Percentiles rank a stretch among this genome's conserved stretches.
Conservation (phyloP, 2,329 filamentous ascomycete genomes). For the Chrysoporthe austroafricana region DNA sequence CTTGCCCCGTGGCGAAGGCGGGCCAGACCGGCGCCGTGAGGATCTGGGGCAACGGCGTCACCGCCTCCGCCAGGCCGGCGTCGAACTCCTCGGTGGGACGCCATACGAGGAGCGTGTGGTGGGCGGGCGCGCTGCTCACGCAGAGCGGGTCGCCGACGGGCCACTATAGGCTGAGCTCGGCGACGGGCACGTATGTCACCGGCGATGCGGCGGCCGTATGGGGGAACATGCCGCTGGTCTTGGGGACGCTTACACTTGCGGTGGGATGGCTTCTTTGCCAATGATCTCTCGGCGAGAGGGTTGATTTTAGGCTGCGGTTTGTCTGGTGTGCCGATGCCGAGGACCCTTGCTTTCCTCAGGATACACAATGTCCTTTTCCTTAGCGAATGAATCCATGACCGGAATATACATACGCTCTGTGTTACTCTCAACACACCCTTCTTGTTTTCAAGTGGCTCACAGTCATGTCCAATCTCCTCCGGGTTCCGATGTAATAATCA, state of each 20-base stretch:
- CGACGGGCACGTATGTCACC: slow-evolving; percentile 5
- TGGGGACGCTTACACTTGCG: background rate
- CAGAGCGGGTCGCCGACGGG: slow-evolving; percentile 9
- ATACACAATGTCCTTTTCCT: background rate
- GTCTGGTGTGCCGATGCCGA: background rate
- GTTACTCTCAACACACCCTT: background rate
- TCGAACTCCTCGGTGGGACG: background rate
- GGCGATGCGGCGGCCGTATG: slow-evolving; percentile 16
- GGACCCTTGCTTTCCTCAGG: background rate
- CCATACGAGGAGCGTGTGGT: background rate
- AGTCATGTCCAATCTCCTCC: background rate
- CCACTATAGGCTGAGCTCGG: background rate
- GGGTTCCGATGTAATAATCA: background rate
- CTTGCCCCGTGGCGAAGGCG: slow-evolving; percentile 41
- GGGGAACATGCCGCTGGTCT: slow-evolving; percentile 11
- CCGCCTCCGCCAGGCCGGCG: slow-evolving; percentile 33
- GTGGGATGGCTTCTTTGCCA: slow-evolving; percentile 8
- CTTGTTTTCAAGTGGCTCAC: background rate
- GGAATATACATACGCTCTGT: background rate
- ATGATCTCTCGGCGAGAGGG: background rate
- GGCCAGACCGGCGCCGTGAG: slow-evolving; percentile 37
- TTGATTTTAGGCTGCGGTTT: background rate
- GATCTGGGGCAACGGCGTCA: slow-evolving; percentile 43
- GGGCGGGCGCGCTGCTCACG: slow-evolving; percentile 15
- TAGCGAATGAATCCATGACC: background rate